A percentile compares a stretch with the other conserved stretches of the same genome.
Evolutionary conservation across 345 rosid genomes (phyloP).

Genomic region (Eucalyptus pauciflora): DNA sequence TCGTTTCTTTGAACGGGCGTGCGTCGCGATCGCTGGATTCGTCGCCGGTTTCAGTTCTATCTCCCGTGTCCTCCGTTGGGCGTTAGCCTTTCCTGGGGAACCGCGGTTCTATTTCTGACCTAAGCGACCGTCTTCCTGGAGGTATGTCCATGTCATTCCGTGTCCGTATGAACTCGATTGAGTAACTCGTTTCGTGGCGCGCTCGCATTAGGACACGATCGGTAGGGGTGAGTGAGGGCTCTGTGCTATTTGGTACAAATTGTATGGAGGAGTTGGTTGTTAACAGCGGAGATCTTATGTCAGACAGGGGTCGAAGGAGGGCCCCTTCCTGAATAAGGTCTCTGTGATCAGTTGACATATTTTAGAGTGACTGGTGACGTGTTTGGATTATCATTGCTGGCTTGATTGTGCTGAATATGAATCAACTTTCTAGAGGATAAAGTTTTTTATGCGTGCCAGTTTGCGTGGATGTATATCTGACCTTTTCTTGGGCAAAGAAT

Average conservation of each 20-base stretch:
- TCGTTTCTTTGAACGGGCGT: background rate
- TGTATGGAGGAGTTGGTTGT: background rate
- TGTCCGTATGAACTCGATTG: background rate
- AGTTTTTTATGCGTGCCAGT: background rate
- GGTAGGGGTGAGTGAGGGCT: background rate
- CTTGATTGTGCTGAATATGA: background rate
- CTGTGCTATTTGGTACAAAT: background rate
- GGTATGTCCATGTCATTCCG: background rate
- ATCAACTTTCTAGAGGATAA: background rate
- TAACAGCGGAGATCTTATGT: background rate
- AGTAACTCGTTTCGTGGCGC: background rate
- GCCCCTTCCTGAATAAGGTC: background rate
- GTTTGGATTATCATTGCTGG: background rate
- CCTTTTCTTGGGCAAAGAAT: background rate
- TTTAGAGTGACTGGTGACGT: background rate
- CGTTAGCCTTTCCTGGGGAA: background rate
- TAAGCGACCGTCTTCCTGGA: background rate
- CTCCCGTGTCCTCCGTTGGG: background rate
- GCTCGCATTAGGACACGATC: background rate
- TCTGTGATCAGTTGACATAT: background rate
- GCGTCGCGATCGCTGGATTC: background rate
- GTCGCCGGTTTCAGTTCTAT: background rate
- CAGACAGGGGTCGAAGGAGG: background rate
- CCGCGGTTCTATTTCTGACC: background rate
- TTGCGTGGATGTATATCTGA: background rate